A percentile compares a stretch with the other conserved stretches of the same genome.
These are phyloP conservation scores for Sphaerulina vaccinii DNA, from an alignment of 2,329 filamentous ascomycete species.

Conservation along the genomic window DNA sequence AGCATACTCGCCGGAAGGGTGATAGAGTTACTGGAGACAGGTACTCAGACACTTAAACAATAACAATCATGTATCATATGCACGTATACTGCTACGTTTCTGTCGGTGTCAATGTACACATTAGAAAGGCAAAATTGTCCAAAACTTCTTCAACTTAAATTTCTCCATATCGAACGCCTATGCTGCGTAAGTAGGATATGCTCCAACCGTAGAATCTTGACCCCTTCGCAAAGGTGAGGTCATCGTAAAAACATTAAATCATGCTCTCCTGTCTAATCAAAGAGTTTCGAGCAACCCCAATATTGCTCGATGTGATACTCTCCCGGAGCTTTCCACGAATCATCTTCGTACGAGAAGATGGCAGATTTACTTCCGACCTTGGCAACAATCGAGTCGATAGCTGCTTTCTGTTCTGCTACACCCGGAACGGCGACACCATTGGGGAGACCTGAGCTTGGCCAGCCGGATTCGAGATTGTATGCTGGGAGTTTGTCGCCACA, in stretches of 20 bases:
- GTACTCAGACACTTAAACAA: too few species aligned
- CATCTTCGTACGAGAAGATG: constrained; percentile 79
- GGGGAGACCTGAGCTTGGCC: constrained; percentile 68
- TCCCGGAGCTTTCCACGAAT: constrained; percentile 76
- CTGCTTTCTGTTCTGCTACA: constrained; percentile 62
- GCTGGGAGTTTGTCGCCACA: constrained; percentile 68
- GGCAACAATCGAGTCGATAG: constrained; percentile 69
- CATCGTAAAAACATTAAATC: neutral
- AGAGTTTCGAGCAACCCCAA: constrained; percentile 64
- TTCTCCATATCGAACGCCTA: neutral
- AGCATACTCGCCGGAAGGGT: too few species aligned
- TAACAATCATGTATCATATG: too few species aligned
- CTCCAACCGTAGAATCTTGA: too few species aligned
- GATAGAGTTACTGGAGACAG: too few species aligned
- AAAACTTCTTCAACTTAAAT: neutral
- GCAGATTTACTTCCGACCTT: constrained; percentile 66
- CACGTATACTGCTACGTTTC: too few species aligned
- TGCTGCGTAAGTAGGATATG: neutral
- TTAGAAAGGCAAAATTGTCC: neutral
- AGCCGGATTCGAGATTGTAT: constrained; percentile 87
- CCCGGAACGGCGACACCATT: constrained; percentile 75
- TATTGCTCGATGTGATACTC: constrained; percentile 71
- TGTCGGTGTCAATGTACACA: constrained; percentile 6
- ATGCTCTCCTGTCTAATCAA: constrained; percentile 6
- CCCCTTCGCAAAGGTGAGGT: too few species aligned